Conservation (phyloP, 768 basidiomycete species). For the Calocera viscosa region DNA sequence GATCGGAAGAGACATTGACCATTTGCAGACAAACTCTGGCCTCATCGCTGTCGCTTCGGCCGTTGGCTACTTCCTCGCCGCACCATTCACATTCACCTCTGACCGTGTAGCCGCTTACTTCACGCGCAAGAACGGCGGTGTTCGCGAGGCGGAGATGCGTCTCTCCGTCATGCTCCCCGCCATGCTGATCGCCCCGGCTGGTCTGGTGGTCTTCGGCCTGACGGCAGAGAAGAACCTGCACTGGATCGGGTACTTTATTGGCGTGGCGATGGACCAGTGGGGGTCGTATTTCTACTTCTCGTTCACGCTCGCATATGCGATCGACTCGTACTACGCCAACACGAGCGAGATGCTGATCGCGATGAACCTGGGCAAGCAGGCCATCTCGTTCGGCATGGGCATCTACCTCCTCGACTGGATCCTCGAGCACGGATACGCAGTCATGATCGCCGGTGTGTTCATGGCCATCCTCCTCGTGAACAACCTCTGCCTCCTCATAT, state of each 20-base stretch:
- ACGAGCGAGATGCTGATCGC: slow-evolving; percentile 12
- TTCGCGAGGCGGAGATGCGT: slow-evolving; percentile 12
- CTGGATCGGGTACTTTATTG: slow-evolving; percentile 11
- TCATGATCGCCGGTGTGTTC: slow-evolving; percentile 12
- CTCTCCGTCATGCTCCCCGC: slow-evolving; percentile 11
- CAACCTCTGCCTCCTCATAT: slow-evolving; percentile 11
- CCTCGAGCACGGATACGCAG: slow-evolving; percentile 12
- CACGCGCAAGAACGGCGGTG: slow-evolving; percentile 9
- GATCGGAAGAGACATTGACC: background rate
- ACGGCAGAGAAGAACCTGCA: slow-evolving; percentile 10
- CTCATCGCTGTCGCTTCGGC: slow-evolving; percentile 10
- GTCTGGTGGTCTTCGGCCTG: slow-evolving; percentile 8
- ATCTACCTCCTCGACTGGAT: slow-evolving; percentile 13
- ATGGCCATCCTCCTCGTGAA: slow-evolving; percentile 8
- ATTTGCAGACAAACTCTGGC: slow-evolving; percentile 6
- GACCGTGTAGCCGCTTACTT: slow-evolving; percentile 10
- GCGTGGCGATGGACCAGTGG: slow-evolving; percentile 11
- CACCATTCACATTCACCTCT: slow-evolving; percentile 10
- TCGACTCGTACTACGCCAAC: slow-evolving; percentile 12
- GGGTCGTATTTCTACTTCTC: slow-evolving; percentile 12
- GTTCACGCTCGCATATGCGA: slow-evolving; percentile 10
- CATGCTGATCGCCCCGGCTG: slow-evolving; percentile 10
- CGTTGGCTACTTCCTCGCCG: slow-evolving; percentile 8
- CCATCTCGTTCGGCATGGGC: slow-evolving; percentile 13
- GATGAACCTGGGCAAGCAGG: slow-evolving; percentile 14